These are phyloP conservation scores for Chlorella sp. DNA, from an alignment of 139 green algal genomes.

Conservation along the genomic window DNA sequence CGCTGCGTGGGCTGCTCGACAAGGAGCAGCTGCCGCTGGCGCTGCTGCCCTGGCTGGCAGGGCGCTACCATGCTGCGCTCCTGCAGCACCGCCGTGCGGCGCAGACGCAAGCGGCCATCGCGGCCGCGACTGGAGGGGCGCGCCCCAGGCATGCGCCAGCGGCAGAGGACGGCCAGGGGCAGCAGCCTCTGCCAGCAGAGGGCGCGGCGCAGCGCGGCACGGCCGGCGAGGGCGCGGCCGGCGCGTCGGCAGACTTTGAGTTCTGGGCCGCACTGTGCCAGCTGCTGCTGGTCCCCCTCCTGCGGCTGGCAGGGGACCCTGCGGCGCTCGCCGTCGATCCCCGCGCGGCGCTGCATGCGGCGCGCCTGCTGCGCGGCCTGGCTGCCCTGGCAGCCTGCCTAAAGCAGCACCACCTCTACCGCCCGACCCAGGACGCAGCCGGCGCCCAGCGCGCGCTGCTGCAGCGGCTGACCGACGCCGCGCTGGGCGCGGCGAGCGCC, in stretches of 20 bases:
- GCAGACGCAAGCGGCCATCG: constrained; percentile 16
- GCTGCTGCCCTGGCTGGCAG: constrained; percentile 30
- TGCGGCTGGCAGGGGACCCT: not conserved
- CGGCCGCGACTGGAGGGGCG: not conserved
- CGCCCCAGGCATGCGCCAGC: not conserved
- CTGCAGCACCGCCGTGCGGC: not conserved
- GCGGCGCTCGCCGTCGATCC: not conserved
- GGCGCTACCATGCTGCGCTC: constrained; percentile 18
- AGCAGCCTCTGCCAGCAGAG: too few species aligned
- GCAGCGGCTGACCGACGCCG: constrained; percentile 12
- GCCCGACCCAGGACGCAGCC: constrained; percentile 37
- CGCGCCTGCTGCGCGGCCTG: not conserved
- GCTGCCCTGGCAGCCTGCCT: constrained; percentile 4
- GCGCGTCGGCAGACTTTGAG: constrained; percentile 27
- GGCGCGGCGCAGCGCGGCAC: not conserved
- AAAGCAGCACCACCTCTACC: constrained; percentile 26
- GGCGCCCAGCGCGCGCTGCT: constrained; percentile 32
- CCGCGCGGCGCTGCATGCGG: not conserved
- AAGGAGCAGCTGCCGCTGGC: not conserved
- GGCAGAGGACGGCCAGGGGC: not conserved
- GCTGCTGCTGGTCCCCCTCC: constrained; percentile 4
- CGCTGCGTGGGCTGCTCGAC: not conserved
- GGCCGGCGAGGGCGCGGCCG: not conserved
- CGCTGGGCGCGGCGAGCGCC: not conserved
- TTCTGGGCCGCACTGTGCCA: constrained; percentile 23